These are phyloP conservation scores for Daldinia sp. DNA, from an alignment of 2,329 filamentous ascomycete genomes.

Conservation along the genomic window DNA sequence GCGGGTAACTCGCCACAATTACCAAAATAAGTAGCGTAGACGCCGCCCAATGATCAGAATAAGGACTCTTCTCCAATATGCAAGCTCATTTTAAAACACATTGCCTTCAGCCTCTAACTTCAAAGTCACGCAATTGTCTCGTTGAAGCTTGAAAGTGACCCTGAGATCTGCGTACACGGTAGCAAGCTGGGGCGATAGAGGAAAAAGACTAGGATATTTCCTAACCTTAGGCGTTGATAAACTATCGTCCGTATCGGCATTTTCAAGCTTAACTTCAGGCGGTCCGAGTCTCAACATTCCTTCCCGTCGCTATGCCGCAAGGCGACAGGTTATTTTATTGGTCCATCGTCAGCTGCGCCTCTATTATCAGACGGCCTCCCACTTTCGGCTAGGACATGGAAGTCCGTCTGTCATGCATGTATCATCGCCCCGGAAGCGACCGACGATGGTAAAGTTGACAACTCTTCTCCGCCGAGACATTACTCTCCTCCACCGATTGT, in stretches of 20 bases:
- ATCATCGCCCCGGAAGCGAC: neutral
- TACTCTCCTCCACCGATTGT: neutral
- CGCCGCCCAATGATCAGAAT: neutral
- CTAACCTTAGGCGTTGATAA: neutral
- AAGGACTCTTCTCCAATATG: neutral
- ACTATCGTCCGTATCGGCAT: conserved; percentile 45
- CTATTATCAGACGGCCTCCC: neutral
- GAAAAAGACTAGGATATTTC: neutral
- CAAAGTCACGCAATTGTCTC: neutral
- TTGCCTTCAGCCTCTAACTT: neutral
- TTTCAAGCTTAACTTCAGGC: conserved; percentile 52
- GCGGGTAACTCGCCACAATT: neutral
- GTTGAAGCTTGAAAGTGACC: neutral
- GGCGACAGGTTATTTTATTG: conserved; percentile 48
- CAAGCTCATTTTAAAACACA: neutral
- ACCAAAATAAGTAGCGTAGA: neutral
- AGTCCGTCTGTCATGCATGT: neutral
- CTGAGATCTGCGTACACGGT: neutral
- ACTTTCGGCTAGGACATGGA: neutral
- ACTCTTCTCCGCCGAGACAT: neutral
- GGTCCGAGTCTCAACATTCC: conserved; percentile 54
- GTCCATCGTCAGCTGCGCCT: neutral
- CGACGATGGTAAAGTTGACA: neutral
- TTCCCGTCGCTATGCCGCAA: conserved; percentile 54
- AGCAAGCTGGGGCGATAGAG: neutral